Evolutionary conservation across 1,284 basidiomycete genomes (phyloP).

Genomic region (Austroboletus novae-zelandiae): DNA sequence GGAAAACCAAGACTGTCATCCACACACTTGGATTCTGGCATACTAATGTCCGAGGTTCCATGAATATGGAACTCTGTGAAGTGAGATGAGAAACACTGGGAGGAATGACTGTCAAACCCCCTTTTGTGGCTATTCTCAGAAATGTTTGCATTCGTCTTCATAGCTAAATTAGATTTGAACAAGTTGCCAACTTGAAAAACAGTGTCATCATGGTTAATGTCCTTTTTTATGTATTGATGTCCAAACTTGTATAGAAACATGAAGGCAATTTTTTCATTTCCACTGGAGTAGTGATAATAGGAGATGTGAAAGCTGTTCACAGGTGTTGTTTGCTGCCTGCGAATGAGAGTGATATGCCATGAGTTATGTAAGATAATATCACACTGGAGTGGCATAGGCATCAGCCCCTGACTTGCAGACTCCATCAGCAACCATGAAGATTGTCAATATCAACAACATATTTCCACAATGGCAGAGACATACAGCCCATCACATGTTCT

Average conservation of each 20-base stretch:
- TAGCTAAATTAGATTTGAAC: slow-evolving; percentile 7
- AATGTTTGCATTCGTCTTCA: slow-evolving; percentile 7
- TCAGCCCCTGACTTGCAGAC: no score
- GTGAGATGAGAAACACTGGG: slow-evolving; percentile 11
- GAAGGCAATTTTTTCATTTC: not conserved
- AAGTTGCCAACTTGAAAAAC: slow-evolving; percentile 1
- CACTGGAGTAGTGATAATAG: no score
- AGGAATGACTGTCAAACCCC: slow-evolving; percentile 7
- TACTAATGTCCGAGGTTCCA: slow-evolving; percentile 3
- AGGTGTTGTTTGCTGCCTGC: no score
- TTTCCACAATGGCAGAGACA: no score
- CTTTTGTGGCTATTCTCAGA: slow-evolving; percentile 5
- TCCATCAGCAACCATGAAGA: no score
- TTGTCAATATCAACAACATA: no score
- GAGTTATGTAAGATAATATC: no score
- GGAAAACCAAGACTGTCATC: slow-evolving; percentile 4
- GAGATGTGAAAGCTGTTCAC: no score
- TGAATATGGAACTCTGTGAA: slow-evolving; percentile 11
- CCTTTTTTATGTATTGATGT: slow-evolving; percentile 11
- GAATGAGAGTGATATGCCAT: no score
- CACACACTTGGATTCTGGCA: slow-evolving; percentile 1
- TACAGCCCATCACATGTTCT: no score
- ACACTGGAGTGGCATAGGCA: no score
- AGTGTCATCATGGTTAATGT: slow-evolving; percentile 1
- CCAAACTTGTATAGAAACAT: slow-evolving; percentile 25